Evolutionary conservation across 2,329 filamentous ascomycete genomes (phyloP).

Genomic region (Basipetospora sp.): DNA sequence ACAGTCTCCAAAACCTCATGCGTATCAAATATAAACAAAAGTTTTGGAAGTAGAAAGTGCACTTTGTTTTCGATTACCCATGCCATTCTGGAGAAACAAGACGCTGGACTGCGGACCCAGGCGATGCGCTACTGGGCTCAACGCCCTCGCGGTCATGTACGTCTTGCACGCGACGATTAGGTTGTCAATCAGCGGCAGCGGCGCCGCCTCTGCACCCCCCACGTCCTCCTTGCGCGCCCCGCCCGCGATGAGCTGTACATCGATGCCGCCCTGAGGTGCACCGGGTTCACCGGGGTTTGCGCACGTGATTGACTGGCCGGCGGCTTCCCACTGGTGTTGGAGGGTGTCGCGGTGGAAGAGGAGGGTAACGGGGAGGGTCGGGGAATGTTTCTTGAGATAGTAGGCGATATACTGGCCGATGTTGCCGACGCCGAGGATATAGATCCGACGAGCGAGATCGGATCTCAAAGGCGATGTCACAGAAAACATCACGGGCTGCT

Average conservation of each 20-base stretch:
- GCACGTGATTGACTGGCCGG: conserved; percentile 29
- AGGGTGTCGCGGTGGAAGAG: conserved; percentile 52
- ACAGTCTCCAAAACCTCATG: no score
- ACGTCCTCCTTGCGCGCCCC: conserved; percentile 10
- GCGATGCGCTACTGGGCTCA: background rate
- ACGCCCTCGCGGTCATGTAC: background rate
- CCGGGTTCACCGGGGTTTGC: no score
- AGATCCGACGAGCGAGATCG: conserved; percentile 33
- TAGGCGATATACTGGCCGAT: conserved; percentile 68
- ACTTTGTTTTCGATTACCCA: background rate
- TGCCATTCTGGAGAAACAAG: conserved; percentile 5
- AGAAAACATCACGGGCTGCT: no score
- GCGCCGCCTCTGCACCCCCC: background rate
- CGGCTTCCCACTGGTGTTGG: conserved; percentile 30
- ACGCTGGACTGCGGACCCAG: background rate
- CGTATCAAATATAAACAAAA: no score
- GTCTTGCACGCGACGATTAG: conserved; percentile 6
- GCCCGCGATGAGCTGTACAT: conserved; percentile 42
- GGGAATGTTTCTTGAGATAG: conserved; percentile 43
- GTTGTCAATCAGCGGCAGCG: background rate
- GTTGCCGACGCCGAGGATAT: conserved; percentile 69
- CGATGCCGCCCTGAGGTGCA: no score
- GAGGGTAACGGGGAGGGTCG: conserved; percentile 61
- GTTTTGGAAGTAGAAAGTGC: background rate
- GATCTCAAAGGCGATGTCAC: no score